Conservation (phyloP, 805 yeast species). For the Monosporozyma siamensis region DNA sequence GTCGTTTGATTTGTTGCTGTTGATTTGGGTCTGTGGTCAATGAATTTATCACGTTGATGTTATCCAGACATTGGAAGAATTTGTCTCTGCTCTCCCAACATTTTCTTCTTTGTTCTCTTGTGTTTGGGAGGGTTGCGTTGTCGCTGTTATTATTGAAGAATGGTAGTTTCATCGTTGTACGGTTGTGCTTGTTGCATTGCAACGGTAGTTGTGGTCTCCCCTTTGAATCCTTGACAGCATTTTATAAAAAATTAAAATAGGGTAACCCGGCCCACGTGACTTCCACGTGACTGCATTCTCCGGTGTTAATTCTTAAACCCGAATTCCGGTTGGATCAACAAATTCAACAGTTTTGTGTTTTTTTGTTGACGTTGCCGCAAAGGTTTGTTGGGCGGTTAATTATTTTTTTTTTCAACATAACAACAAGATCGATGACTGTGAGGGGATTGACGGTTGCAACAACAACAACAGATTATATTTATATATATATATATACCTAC, state of each 20-base stretch:
- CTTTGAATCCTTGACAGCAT: no score
- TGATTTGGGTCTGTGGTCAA: conserved; percentile 41
- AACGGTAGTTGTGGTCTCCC: no score
- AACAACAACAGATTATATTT: no score
- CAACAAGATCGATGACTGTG: no score
- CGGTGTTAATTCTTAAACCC: not conserved
- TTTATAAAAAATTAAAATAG: no score
- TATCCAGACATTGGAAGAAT: conserved; percentile 67
- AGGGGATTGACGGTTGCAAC: no score
- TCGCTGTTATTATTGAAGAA: not conserved
- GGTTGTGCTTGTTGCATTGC: not conserved
- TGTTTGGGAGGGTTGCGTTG: not conserved
- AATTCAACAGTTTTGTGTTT: no score
- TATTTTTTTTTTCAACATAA: not conserved
- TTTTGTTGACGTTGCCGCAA: no score
- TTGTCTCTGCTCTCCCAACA: conserved; percentile 90
- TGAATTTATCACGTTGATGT: conserved; percentile 49
- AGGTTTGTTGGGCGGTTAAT: conserved; percentile 1
- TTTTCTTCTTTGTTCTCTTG: conserved; percentile 37
- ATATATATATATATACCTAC: not conserved
- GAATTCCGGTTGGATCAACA: no score
- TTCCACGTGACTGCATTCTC: not conserved
- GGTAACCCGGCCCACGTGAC: no score
- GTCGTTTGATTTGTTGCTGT: conserved; percentile 37
- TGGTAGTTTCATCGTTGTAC: not conserved